Percentiles rank a stretch among this genome's conserved stretches.
These are phyloP conservation scores for Carex pumila DNA, from an alignment of 176 grass and related monocot species.

Conservation along the genomic window DNA sequence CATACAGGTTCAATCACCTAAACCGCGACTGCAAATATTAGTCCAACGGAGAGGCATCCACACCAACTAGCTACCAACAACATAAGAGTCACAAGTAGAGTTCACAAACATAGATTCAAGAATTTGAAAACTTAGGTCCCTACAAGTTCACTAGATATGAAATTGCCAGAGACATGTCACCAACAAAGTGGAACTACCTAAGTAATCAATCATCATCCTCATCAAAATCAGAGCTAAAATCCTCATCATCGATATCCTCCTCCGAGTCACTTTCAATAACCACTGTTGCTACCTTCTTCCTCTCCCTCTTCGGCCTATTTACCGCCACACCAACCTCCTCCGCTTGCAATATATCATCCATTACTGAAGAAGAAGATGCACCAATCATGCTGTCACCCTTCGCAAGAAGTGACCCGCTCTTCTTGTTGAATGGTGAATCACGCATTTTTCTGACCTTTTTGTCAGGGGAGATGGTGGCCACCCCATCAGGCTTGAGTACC, in stretches of 20 bases:
- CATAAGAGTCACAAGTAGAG: background rate
- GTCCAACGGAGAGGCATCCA: background rate
- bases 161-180: background rate
- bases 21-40: background rate
- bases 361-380: background rate
- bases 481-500: background rate
- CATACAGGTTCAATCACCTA: background rate
- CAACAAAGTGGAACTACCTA: background rate
- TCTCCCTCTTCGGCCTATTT: constrained; percentile 14
- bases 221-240: constrained; percentile 15
- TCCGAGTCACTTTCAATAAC: constrained; percentile 7
- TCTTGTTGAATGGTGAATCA: constrained; percentile 10
- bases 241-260: background rate
- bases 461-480: constrained; percentile 3
- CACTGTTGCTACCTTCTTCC: constrained; percentile 13
- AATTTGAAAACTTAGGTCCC: background rate
- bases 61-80: background rate
- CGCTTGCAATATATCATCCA: background rate
- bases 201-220: background rate
- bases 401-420: background rate
- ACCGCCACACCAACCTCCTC: background rate
- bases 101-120: background rate
- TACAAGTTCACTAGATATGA: constrained; percentile 3
- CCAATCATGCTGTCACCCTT: background rate
- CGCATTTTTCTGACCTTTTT: constrained; percentile 18